Base-by-base conservation (phyloP, 78 protist species). In the Dictyostelium capitatum region DNA sequence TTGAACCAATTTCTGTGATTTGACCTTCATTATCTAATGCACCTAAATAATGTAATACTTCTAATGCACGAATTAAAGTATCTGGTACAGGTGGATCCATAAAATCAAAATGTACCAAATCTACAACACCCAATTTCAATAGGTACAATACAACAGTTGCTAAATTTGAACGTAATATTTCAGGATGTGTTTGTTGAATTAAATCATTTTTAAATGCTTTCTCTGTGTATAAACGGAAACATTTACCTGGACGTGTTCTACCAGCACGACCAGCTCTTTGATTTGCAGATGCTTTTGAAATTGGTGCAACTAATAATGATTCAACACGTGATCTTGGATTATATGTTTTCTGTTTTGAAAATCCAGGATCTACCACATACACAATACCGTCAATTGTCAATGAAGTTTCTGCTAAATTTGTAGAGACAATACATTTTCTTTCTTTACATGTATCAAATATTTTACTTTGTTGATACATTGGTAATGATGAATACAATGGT, bases 201-300 rank as follows among this genome's bases (percentile, higher is more conserved):
- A 99, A 95, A 32, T 98, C 98, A 51, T 92, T 83, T 12, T 94
- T 54, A 73, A 87, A 98, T 8, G 97, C 70, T n/a, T 74, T 41
- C 69, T 98, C 99, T 10, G 99, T 96, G 98, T 97, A 98, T 79
- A 98, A 72, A 25, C 99, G 87, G 94, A 89, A 98, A 74, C 95
- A 96, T 80, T 98, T 99, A 37, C 99, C 99, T 0, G 99, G 99
- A 54, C 94, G 74, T 10, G 99, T 99, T 14, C 99, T 98, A 11
- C 99, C 99, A 41, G 99, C 99, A 48, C 99, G 99, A 32, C 99
- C 99, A 8, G 99, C 99, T 6, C 99, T 97, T 96, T 99, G 99
- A 70, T 98, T 92, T 2, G 99, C 99, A 7, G 90, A 14, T 0
- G 99, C 99, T 51, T 97, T 74, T 7, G 99, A 98, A 74, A 99